Percentiles rank a stretch among this genome's conserved stretches.
Conservation (phyloP, 2,329 filamentous ascomycete species). For the Fusarium humuli region DNA sequence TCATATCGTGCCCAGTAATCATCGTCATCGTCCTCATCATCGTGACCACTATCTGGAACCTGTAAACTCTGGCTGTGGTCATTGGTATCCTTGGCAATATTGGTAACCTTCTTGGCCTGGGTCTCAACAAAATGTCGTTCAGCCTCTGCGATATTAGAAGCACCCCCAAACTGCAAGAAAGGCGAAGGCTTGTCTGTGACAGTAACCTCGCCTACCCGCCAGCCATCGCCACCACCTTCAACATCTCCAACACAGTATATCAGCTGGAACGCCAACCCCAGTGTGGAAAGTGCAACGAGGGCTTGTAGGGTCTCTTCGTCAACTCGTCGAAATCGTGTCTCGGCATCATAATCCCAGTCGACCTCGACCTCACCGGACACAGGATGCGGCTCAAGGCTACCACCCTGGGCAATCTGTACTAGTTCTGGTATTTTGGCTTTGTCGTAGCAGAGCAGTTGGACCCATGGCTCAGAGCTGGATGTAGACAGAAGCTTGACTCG, state of each 20-base stretch:
- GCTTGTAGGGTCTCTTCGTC: constrained; percentile 82
- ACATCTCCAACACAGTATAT: constrained; percentile 77
- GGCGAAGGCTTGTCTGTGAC: constrained; percentile 68
- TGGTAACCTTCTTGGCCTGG: constrained; percentile 42
- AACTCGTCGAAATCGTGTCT: constrained; percentile 73
- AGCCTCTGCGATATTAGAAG: constrained; percentile 67
- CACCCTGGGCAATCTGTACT: constrained; percentile 69
- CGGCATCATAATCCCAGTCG: constrained; percentile 73
- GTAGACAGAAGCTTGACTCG: constrained; percentile 73
- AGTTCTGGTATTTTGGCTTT: constrained; percentile 66
- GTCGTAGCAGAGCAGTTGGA: constrained; percentile 78
- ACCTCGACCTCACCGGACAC: constrained; percentile 83
- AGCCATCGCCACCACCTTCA: constrained; percentile 71
- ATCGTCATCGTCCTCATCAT: constrained; percentile 75
- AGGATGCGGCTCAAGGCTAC: constrained; percentile 81
- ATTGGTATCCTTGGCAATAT: constrained; percentile 27
- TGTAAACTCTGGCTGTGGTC: constrained; percentile 28
- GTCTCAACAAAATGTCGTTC: constrained; percentile 64
- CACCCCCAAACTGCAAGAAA: constrained; percentile 65
- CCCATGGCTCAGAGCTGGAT: constrained; percentile 74
- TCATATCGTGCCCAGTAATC: constrained; percentile 86
- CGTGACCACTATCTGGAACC: constrained; percentile 24
- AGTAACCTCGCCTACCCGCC: constrained; percentile 78
- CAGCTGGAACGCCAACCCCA: constrained; percentile 73
- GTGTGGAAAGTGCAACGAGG: constrained; percentile 69